Percentiles rank a stretch among this genome's conserved stretches.
Evolutionary conservation across 768 basidiomycete species (phyloP).

Genomic region (Tephrocybe sp.): DNA sequence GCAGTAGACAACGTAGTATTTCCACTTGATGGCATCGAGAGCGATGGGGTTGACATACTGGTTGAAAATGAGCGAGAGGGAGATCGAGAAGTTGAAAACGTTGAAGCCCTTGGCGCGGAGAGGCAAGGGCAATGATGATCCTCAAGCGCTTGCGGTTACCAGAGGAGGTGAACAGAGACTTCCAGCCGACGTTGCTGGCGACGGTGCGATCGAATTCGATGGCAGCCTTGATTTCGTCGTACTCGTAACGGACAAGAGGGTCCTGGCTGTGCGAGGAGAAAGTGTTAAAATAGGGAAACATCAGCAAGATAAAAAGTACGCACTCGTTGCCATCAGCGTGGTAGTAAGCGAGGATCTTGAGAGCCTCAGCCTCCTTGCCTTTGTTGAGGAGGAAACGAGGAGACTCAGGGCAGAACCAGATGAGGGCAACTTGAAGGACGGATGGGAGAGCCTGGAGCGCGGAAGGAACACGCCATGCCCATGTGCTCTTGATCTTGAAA

Average conservation of each 20-base stretch:
- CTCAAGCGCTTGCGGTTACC: constrained; percentile 78
- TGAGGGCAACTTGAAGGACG: constrained; percentile 59
- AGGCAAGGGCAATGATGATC: constrained; percentile 73
- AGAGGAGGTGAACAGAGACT: constrained; percentile 58
- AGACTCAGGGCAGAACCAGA: constrained; percentile 78
- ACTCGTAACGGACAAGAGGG: constrained; percentile 72
- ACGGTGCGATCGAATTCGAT: constrained; percentile 67
- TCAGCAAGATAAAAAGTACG: neutral
- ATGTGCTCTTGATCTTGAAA: constrained; percentile 63
- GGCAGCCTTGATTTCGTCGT: constrained; percentile 78
- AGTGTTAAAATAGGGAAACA: neutral
- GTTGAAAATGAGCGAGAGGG: constrained; percentile 82
- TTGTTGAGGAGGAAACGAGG: constrained; percentile 83
- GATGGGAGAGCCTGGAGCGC: constrained; percentile 71
- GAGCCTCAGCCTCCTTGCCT: constrained; percentile 68
- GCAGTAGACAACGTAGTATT: constrained; percentile 79
- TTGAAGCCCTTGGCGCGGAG: constrained; percentile 88
- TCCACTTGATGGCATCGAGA: constrained; percentile 63
- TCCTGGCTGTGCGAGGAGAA: constrained; percentile 40
- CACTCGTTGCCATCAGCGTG: constrained; percentile 76
- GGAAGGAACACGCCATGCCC: constrained; percentile 86
- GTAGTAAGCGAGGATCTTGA: constrained; percentile 74
- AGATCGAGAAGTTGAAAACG: constrained; percentile 78
- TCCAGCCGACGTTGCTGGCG: constrained; percentile 64
- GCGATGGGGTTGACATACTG: constrained; percentile 88